Conservation (phyloP, 2,329 filamentous ascomycete species). For the Penicillium sclerotiorum region DNA sequence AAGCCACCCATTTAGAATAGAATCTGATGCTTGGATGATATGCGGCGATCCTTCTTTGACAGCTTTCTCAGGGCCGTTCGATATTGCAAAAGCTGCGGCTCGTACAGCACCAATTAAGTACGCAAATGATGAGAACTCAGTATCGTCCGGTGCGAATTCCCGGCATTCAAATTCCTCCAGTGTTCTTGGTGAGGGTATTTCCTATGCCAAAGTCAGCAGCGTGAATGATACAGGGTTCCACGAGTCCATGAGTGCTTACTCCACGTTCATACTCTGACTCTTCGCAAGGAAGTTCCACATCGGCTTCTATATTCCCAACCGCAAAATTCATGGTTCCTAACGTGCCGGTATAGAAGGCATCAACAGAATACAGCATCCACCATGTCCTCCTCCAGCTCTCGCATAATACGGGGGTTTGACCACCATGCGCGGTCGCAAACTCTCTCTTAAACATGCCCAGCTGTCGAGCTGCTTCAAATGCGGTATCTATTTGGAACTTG, state of each 20-base stretch:
- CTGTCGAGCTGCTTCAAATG: constrained; percentile 26
- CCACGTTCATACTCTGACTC: constrained; percentile 35
- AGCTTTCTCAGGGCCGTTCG: constrained; percentile 20
- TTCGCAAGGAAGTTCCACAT: constrained; percentile 37
- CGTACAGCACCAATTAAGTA: constrained; percentile 35
- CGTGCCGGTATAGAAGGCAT: constrained; percentile 74
- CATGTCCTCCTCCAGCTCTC: constrained; percentile 53
- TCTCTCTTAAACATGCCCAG: constrained; percentile 24
- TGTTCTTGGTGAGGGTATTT: constrained; percentile 27
- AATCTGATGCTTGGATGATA: constrained; percentile 40
- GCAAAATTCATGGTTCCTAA: constrained; percentile 29
- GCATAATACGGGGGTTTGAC: constrained; percentile 41
- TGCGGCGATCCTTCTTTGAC: constrained; percentile 28
- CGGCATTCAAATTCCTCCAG: constrained; percentile 36
- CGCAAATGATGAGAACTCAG: constrained; percentile 37
- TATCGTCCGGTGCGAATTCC: constrained; percentile 29
- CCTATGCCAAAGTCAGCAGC: constrained; percentile 6
- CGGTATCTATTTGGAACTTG: constrained; percentile 20
- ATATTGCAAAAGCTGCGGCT: constrained; percentile 30
- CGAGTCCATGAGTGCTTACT: constrained; percentile 17
- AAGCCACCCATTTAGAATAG: constrained; percentile 43
- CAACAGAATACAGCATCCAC: constrained; percentile 62
- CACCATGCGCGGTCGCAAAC: constrained; percentile 55
- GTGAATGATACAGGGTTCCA: background rate
- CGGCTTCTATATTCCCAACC: constrained; percentile 24